Conservation (phyloP, 2,329 filamentous ascomycete species). For the Calonectria crousiana region DNA sequence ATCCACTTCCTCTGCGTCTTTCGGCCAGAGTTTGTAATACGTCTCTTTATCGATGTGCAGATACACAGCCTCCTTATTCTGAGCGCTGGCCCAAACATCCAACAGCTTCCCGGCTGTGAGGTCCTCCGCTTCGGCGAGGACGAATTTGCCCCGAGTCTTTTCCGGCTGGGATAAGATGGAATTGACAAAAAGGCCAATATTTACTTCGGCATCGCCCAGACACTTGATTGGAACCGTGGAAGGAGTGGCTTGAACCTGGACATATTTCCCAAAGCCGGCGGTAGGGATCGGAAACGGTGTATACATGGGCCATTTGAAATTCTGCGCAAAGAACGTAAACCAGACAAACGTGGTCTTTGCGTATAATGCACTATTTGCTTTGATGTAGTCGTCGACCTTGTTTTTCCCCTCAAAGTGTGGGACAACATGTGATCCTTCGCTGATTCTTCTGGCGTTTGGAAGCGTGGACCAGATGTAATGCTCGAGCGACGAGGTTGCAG, state of each 20-base stretch:
- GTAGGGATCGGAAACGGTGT: conserved; percentile 25
- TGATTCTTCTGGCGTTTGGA: conserved; percentile 49
- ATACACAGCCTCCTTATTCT: conserved; percentile 41
- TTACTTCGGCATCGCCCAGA: conserved; percentile 48
- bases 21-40: conserved; percentile 46
- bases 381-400: conserved; percentile 55
- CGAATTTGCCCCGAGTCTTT: conserved; percentile 46
- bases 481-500: conserved; percentile 50
- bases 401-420: conserved; percentile 60
- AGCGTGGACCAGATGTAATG: conserved; percentile 62
- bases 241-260: conserved; percentile 45
- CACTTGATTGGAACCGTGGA: conserved; percentile 43
- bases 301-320: conserved; percentile 39
- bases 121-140: conserved; percentile 43
- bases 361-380: conserved; percentile 45
- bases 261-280: conserved; percentile 35
- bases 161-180: conserved; percentile 48
- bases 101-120: conserved; percentile 45
- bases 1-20: conserved; percentile 46
- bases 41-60: conserved; percentile 42
- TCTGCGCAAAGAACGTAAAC: conserved; percentile 51
- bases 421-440: conserved; percentile 47
- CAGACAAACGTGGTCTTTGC: conserved; percentile 56
- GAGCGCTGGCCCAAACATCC: conserved; percentile 45
- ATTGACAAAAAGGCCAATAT: conserved; percentile 49